Conservation (phyloP, 352 stramenopile genomes). For the Discostella stelligera region DNA sequence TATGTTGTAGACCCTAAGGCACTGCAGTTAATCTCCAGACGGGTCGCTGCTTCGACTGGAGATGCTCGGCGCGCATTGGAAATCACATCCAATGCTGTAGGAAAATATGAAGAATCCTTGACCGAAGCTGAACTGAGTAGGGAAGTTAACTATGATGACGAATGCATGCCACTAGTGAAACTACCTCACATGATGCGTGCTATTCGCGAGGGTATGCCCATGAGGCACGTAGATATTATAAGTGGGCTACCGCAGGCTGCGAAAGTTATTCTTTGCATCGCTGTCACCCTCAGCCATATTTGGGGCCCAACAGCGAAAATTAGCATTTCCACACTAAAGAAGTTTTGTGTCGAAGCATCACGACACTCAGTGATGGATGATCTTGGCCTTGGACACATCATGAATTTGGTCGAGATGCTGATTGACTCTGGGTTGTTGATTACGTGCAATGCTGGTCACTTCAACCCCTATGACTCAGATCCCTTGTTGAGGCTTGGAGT, state of each 20-base stretch:
- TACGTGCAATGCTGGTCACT: constrained; percentile 15
- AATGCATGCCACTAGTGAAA: constrained; percentile 43
- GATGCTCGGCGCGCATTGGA: constrained; percentile 67
- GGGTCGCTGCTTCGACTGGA: constrained; percentile 52
- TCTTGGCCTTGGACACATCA: constrained; percentile 25
- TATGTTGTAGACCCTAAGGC: constrained; percentile 57
- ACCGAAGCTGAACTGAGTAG: constrained; percentile 27
- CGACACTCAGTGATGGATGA: constrained; percentile 41
- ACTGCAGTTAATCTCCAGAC: constrained; percentile 60
- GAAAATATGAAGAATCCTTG: constrained; percentile 22
- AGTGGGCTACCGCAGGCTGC: constrained; percentile 46
- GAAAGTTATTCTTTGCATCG: constrained; percentile 57
- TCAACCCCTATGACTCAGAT: constrained; percentile 22
- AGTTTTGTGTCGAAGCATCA: constrained; percentile 40
- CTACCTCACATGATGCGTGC: constrained; percentile 56
- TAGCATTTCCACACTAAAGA: constrained; percentile 39
- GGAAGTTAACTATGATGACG: constrained; percentile 19
- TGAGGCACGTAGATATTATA: constrained; percentile 45
- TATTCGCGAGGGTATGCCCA: constrained; percentile 37
- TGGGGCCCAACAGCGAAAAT: constrained; percentile 38
- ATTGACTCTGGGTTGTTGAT: constrained; percentile 43
- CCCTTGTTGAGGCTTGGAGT: constrained; percentile 49
- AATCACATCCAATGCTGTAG: constrained; percentile 48
- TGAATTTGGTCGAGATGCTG: constrained; percentile 42
- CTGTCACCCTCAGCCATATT: constrained; percentile 40